Conservation (phyloP, 2,329 filamentous ascomycete species). For the Pseudogymnoascus destructans region DNA sequence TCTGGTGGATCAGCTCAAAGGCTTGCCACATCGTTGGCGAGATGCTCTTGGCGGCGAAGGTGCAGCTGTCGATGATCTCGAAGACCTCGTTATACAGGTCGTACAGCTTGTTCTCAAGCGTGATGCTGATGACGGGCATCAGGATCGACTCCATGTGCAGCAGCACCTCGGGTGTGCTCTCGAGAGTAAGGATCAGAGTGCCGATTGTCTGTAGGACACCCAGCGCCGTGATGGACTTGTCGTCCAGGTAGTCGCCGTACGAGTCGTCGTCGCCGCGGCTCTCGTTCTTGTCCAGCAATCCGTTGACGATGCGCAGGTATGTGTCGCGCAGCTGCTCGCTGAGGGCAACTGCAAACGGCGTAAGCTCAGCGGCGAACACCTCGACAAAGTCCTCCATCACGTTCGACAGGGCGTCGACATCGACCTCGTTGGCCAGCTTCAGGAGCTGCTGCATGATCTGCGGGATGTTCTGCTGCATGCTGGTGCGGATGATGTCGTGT, state of each 20-base stretch:
- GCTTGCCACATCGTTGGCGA: conserved; percentile 97
- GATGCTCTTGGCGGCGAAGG: conserved; percentile 90
- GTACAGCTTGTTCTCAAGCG: conserved; percentile 94
- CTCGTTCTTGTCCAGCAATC: conserved; percentile 78
- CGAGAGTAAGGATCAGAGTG: conserved; percentile 87
- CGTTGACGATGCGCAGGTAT: conserved; percentile 83
- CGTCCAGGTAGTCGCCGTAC: conserved; percentile 85
- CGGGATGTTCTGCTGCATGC: conserved; percentile 95
- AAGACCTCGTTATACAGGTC: conserved; percentile 97
- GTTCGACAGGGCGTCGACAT: conserved; percentile 92
- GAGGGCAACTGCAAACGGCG: conserved; percentile 89
- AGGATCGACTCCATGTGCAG: conserved; percentile 88
- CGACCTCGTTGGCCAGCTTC: conserved; percentile 93
- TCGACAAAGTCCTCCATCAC: conserved; percentile 99
- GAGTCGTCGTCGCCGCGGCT: conserved; percentile 61
- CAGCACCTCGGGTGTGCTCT: conserved; percentile 92
- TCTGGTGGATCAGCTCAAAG: conserved; percentile 90
- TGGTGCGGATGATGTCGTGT: conserved; percentile 83
- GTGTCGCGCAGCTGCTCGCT: conserved; percentile 94
- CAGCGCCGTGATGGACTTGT: conserved; percentile 95
- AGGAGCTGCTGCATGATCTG: conserved; percentile 99
- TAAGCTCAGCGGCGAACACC: conserved; percentile 92
- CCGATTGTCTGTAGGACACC: conserved; percentile 96
- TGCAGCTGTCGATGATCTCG: conserved; percentile 98
- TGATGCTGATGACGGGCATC: conserved; percentile 94